Evolutionary conservation across 139 green algal species (phyloP).

Genomic region (Pedinophyceae sp.): DNA sequence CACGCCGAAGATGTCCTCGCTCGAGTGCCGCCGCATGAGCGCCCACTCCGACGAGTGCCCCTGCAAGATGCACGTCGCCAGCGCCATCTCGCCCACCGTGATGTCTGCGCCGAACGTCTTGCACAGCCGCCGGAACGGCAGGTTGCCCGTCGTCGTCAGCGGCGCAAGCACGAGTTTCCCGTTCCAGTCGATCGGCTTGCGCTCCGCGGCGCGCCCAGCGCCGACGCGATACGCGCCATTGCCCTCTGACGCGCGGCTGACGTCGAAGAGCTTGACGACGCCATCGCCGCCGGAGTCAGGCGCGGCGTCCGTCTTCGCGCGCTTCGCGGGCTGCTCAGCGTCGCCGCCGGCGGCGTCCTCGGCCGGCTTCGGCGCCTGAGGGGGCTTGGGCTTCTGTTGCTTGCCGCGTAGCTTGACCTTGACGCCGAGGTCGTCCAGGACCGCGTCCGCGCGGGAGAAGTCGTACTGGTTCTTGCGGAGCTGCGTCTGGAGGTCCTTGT

Average conservation of each 20-base stretch:
- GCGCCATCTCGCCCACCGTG: conserved; percentile 80
- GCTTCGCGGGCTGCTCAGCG: neutral
- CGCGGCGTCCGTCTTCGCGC: neutral
- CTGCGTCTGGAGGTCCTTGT: too few species aligned
- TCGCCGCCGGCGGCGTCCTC: neutral
- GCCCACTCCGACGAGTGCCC: conserved; percentile 87
- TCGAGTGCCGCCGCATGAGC: conserved; percentile 77
- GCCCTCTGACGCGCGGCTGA: neutral
- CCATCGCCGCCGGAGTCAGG: neutral
- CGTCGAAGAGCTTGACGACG: neutral
- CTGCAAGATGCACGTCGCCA: conserved; percentile 78
- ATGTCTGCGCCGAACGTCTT: conserved; percentile 77
- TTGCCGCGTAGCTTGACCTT: conserved; percentile 2
- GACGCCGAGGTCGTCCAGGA: conserved; percentile 35
- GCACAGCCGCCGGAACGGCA: conserved; percentile 83
- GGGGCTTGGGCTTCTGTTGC: neutral
- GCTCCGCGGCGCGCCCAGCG: neutral
- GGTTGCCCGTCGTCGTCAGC: conserved; percentile 92
- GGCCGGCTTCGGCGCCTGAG: neutral
- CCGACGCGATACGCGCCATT: neutral
- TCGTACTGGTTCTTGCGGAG: conserved; percentile 34
- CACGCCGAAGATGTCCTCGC: conserved; percentile 87
- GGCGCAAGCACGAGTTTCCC: conserved; percentile 85
- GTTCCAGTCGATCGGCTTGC: conserved; percentile 43
- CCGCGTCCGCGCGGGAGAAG: conserved; percentile 37